Percentiles rank a stretch among this genome's conserved stretches.
Evolutionary conservation across 768 basidiomycete genomes (phyloP).

Genomic region (Cantharellus cinnabarinus): DNA sequence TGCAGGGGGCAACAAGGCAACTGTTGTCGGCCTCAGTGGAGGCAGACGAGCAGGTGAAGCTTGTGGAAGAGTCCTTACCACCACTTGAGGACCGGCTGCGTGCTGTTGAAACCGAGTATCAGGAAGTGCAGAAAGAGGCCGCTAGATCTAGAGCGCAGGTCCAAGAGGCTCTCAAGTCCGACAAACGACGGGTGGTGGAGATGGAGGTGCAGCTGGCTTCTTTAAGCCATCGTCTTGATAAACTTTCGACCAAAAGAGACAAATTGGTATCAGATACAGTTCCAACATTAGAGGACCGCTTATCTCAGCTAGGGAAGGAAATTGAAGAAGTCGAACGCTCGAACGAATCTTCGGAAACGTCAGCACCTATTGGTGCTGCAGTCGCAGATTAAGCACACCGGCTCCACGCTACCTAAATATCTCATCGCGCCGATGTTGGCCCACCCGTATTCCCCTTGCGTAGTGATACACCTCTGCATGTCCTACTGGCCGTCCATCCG

Average conservation of each 20-base stretch:
- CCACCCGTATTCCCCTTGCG: too few relatives aligned
- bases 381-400: too few relatives aligned
- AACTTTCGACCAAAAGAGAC: slow-evolving; percentile 40
- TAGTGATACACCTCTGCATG: too few relatives aligned
- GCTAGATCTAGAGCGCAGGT: slow-evolving; percentile 20
- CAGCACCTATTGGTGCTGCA: not conserved
- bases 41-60: slow-evolving; percentile 21
- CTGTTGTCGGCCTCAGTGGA: slow-evolving; percentile 36
- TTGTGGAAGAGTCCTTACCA: slow-evolving; percentile 3
- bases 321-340: slow-evolving; percentile 25
- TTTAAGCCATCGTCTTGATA: slow-evolving; percentile 44
- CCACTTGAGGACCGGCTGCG: slow-evolving; percentile 12
- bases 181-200: slow-evolving; percentile 33
- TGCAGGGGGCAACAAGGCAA: slow-evolving; percentile 76
- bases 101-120: slow-evolving; percentile 19
- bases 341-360: not conserved
- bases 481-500: too few relatives aligned
- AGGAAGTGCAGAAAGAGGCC: slow-evolving; percentile 15
- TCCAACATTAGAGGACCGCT: slow-evolving; percentile 46
- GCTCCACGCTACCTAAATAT: too few relatives aligned
- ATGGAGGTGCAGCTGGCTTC: slow-evolving; percentile 37
- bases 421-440: too few relatives aligned
- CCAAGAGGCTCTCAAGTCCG: slow-evolving; percentile 29
- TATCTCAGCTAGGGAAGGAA: slow-evolving; percentile 38
- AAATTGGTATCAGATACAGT: slow-evolving; percentile 38